These are phyloP conservation scores for Plenodomus lindquistii DNA, from an alignment of 2,329 filamentous ascomycete species.

Conservation along the genomic window DNA sequence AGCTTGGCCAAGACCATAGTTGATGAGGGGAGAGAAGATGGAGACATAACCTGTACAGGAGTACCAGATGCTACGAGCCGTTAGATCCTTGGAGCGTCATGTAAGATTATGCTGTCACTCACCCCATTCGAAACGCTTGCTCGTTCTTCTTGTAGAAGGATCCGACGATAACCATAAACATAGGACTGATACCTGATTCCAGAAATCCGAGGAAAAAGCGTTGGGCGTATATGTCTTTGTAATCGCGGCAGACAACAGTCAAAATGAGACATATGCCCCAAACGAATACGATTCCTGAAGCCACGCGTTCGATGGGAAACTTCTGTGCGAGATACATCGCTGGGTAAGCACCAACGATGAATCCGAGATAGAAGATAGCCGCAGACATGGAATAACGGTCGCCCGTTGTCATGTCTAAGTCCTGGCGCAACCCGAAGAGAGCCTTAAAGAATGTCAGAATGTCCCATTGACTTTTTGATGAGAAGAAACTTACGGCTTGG, in stretches of 20 bases:
- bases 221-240: constrained; percentile 53
- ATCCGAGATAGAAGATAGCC: constrained; percentile 51
- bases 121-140: constrained; percentile 63
- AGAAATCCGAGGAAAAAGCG: constrained; percentile 58
- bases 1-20: constrained; percentile 32
- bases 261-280: constrained; percentile 55
- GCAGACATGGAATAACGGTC: constrained; percentile 52
- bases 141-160: constrained; percentile 61
- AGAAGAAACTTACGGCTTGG: constrained; percentile 49
- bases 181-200: constrained; percentile 58
- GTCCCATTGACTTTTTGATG: not conserved
- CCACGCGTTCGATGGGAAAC: constrained; percentile 54
- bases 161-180: constrained; percentile 58
- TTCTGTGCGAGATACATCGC: constrained; percentile 51
- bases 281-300: constrained; percentile 44
- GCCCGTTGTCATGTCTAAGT: constrained; percentile 42
- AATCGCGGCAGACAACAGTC: constrained; percentile 55
- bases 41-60: constrained; percentile 53
- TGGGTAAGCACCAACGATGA: constrained; percentile 56
- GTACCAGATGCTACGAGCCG: constrained; percentile 55
- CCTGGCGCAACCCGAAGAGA: constrained; percentile 35
- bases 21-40: constrained; percentile 22
- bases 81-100: not conserved
- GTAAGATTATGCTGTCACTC: not conserved
- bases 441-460: constrained; percentile 21